These are phyloP conservation scores for Zostera marina DNA, from an alignment of 116 monocot genomes.

Conservation along the genomic window DNA sequence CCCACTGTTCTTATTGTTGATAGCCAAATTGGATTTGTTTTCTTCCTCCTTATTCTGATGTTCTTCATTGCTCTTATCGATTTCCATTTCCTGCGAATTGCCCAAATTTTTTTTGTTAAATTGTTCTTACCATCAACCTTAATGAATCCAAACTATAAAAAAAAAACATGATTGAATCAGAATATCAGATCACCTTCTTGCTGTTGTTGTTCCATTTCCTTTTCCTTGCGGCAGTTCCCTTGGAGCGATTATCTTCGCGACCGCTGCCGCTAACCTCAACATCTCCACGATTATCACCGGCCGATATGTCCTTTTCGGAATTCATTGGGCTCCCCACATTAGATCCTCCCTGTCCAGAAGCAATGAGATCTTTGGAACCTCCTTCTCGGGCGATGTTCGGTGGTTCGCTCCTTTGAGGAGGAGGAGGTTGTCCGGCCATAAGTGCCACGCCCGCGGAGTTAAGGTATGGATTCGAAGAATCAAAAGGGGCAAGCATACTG, in stretches of 20 bases:
- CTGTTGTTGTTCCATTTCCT: constrained; percentile 22
- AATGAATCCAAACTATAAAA: background rate
- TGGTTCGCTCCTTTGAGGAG: constrained; percentile 12
- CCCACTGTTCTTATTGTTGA: constrained; percentile 13
- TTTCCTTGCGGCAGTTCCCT: constrained; percentile 28
- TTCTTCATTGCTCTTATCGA: constrained; percentile 25
- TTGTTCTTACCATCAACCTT: background rate
- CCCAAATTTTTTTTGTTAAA: too few relatives aligned
- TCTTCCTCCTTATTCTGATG: constrained; percentile 21
- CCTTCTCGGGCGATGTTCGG: constrained; percentile 4
- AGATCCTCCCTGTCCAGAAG: background rate
- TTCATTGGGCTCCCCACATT: constrained; percentile 15
- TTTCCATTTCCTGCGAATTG: constrained; percentile 23
- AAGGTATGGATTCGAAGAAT: constrained; percentile 10
- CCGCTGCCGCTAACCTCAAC: constrained; percentile 28
- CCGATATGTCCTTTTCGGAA: constrained; percentile 14
- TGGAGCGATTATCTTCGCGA: constrained; percentile 22
- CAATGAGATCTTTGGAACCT: constrained; percentile 2
- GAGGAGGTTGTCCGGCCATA: constrained; percentile 3
- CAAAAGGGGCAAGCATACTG: constrained; percentile 8
- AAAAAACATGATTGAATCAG: background rate
- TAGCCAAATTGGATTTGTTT: constrained; percentile 10
- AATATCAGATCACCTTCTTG: constrained; percentile 27
- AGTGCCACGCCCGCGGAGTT: background rate
- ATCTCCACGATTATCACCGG: constrained; percentile 16